phyloP scores from a whole-genome alignment of 139 green algal species.

The Chlamydomonas schloesseri region DNA sequence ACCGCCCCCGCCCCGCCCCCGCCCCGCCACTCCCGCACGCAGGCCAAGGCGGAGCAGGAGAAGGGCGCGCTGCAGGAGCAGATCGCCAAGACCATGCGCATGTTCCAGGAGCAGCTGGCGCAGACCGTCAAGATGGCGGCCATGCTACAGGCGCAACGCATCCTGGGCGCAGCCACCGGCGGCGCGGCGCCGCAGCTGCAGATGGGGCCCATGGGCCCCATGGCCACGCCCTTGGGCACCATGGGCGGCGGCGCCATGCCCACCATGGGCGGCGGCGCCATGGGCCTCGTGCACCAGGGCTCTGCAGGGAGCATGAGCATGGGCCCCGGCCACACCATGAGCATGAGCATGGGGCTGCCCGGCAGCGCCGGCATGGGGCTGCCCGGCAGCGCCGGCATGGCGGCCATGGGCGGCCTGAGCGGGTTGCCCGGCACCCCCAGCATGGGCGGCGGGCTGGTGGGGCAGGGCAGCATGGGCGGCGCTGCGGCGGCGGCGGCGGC shows the following conservation, averaged over 20 bases:
- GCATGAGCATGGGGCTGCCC: not conserved
- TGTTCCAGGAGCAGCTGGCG: slow-evolving; percentile 66
- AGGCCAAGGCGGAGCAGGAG: slow-evolving; percentile 54
- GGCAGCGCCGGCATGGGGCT: no score
- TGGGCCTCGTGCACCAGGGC: not conserved
- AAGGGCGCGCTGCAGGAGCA: slow-evolving; percentile 52
- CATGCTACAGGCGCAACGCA: slow-evolving; percentile 62
- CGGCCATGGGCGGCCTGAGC: not conserved
- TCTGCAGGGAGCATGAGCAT: not conserved
- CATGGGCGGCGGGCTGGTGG: not conserved
- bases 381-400: not conserved
- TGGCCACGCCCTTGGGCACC: not conserved
- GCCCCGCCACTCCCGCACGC: not conserved
- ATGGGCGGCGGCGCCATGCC: not conserved
- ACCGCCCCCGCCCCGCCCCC: not conserved
- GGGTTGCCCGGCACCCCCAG: not conserved
- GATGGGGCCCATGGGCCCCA: slow-evolving; percentile 14
- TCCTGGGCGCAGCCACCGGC: slow-evolving; percentile 45
- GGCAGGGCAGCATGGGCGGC: not conserved
- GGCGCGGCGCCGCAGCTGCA: not conserved
- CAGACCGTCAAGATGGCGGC: slow-evolving; percentile 64
- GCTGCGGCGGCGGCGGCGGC: not conserved
- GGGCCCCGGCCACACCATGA: not conserved
- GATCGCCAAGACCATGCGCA: slow-evolving; percentile 56
- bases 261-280: not conserved